Evolutionary conservation across 441 rosid species (phyloP), one percentile per base, ranked within the genome.

Genomic region (Caryocar brasiliense): DNA sequence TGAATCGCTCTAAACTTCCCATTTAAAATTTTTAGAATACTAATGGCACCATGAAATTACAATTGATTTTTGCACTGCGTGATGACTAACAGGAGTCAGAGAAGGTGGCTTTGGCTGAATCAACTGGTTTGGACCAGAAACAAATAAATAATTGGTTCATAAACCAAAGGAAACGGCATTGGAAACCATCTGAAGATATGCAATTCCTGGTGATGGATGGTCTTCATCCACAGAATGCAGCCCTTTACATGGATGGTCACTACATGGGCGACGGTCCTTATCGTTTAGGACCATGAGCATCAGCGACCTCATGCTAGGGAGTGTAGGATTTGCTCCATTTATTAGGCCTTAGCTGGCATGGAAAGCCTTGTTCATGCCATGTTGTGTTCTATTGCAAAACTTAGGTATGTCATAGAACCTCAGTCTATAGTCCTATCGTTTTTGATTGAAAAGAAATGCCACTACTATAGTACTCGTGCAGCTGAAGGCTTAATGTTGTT

Each of bases 101-200:
- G 80, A 91, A 91, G 73, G 83, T 85, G 60, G 95, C 96, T 20
- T 55, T 91, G 65, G 98, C 96, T 4, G 96, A 91, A 72, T 72
- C 96, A 50, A 91, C 98, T 0, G 98, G 98, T 20, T 70, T 91
- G 66, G 96, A 91, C 75, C 98, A 91, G 80, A 91, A 91, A 58
- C 98, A 91, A 61, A 91, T 91, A 48, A 91, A 91, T 44, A 91
- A 91, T 47, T 91, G 98, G 98, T 91, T 91, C 70, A 91, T 91
- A 59, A 91, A 91, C 62, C 98, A 91, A 61, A 75, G 98, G 75
- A 91, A 91, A 47, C 77, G 98, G 46, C 98, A 91, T 48, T 91
- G 98, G 98, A 91, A 87, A 68, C 96, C 98, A n/a, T 87, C 98
- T 0, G 98, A 91, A 68, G 98, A 91, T 59, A 87, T 87, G 91